Percentiles rank a stretch among this genome's conserved stretches.
These are phyloP conservation scores for Silene uniflora DNA, from an alignment of 148 eudicot species.

Conservation along the genomic window DNA sequence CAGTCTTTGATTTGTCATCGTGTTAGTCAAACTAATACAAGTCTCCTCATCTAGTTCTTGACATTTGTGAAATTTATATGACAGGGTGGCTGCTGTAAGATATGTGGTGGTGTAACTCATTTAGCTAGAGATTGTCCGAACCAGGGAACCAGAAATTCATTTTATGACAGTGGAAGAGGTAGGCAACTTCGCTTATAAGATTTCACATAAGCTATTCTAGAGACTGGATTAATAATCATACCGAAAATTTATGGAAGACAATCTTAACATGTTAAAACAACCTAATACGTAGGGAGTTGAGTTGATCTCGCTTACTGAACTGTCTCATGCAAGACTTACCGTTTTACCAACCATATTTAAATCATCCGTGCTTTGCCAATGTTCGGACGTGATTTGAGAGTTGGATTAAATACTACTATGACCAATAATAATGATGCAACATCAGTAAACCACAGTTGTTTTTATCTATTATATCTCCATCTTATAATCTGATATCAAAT, in stretches of 20 bases:
- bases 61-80: not conserved
- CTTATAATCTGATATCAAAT: not conserved
- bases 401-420: not conserved
- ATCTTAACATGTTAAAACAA: not conserved
- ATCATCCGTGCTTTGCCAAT: not conserved
- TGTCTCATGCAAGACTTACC: no score
- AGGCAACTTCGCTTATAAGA: slow-evolving; percentile 19
- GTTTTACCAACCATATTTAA: not conserved
- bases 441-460: not conserved
- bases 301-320: no score
- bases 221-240: not conserved
- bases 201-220: not conserved
- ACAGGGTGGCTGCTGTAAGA: slow-evolving; percentile 90
- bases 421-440: not conserved
- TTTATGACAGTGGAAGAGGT: slow-evolving; percentile 35
- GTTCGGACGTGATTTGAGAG: not conserved
- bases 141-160: slow-evolving; percentile 37
- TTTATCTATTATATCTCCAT: not conserved
- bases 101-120: slow-evolving; percentile 83
- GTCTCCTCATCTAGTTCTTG: not conserved
- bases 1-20: not conserved
- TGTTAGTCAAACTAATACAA: not conserved
- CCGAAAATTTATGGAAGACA: not conserved
- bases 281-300: not conserved
- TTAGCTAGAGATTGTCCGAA: slow-evolving; percentile 87